Base-by-base conservation (phyloP, 768 basidiomycete genomes). In the Lactifluus hygrophoroides region DNA sequence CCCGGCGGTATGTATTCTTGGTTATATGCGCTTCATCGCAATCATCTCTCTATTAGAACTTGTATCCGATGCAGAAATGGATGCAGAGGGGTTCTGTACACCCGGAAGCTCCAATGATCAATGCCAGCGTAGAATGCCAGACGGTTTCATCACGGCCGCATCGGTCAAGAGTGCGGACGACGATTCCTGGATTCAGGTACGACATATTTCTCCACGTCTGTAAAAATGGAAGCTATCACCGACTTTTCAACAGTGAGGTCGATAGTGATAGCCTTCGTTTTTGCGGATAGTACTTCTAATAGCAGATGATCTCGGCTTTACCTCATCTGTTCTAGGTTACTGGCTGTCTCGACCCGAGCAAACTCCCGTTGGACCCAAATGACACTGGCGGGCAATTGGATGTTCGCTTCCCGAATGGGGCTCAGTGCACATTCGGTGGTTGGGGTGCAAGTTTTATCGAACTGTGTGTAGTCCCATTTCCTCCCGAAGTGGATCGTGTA, bases 341-440 rank as follows among this genome's bases (percentile, higher is more conserved):
- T 5, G 74, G 75, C n/a, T 76, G 75, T 51, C 63, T 76, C 44
- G 70, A 72, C 50, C 30, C 58, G 54, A 64, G 69, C 54, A 71
- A 73, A 19, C 74, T 72, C 40, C 65, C 65, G 8, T 65, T 66
- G 16, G 63, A 58, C 19, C 55, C 64, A 13, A 62, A 58, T 46
- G 77, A 80, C 42, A 69, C 71, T 4, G 79, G 79, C 6, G 79
- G 79, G 10, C 79, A 80, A 62, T 74, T 78, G 57, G 79, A 80
- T 49, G 70, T 74, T 43, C 73, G 79, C 23, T 80, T 73, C 63
- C 79, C 78, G 1, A 74, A 80, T 50, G 79, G 79, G n/a, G 79
- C 79, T 21, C 76, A 77, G 49, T 80, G 79, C 67, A 71, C 72
- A 3, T 80, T 75, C 57, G 79, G 79, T 42, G 79, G 79, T 5